A percentile compares a stretch with the other conserved stretches of the same genome.
Evolutionary conservation across 1,284 basidiomycete species (phyloP).

Genomic region (Fomes fomentarius): DNA sequence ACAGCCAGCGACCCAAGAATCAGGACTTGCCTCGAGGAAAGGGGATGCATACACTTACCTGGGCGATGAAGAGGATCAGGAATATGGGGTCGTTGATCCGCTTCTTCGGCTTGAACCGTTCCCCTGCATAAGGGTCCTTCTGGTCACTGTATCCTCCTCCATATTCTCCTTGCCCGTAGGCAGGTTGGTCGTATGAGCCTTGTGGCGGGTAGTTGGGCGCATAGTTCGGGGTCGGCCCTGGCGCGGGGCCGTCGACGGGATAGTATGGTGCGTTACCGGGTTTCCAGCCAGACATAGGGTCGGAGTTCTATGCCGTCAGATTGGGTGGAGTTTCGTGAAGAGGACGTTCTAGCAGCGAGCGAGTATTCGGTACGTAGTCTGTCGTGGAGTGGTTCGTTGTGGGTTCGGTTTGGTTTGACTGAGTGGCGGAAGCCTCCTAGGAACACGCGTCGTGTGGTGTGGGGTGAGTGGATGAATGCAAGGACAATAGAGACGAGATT

Average conservation of each 20-base stretch:
- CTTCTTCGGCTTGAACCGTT: constrained; percentile 72
- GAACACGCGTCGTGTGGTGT: no score
- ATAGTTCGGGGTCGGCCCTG: constrained; percentile 21
- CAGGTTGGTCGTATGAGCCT: constrained; percentile 8
- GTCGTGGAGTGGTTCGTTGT: no score
- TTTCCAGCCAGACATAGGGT: not conserved
- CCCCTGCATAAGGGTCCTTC: constrained; percentile 64
- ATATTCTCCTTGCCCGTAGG: constrained; percentile 8
- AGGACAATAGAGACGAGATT: no score
- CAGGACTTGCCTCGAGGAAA: not conserved
- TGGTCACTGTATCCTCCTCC: constrained; percentile 34
- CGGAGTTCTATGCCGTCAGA: not conserved
- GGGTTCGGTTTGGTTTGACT: no score
- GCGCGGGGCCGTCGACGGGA: constrained; percentile 20
- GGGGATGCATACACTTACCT: constrained; percentile 38
- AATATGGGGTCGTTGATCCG: constrained; percentile 75
- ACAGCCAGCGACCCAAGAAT: not conserved
- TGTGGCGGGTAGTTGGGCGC: constrained; percentile 14
- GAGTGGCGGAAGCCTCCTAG: no score
- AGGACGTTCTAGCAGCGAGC: no score
- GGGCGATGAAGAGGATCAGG: constrained; percentile 69
- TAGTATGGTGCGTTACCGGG: constrained; percentile 13
- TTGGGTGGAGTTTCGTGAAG: no score
- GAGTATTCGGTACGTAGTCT: no score
- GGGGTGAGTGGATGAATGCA: no score